Conservation (phyloP, 352 stramenopile species). For the Pythium grandisporangium region DNA sequence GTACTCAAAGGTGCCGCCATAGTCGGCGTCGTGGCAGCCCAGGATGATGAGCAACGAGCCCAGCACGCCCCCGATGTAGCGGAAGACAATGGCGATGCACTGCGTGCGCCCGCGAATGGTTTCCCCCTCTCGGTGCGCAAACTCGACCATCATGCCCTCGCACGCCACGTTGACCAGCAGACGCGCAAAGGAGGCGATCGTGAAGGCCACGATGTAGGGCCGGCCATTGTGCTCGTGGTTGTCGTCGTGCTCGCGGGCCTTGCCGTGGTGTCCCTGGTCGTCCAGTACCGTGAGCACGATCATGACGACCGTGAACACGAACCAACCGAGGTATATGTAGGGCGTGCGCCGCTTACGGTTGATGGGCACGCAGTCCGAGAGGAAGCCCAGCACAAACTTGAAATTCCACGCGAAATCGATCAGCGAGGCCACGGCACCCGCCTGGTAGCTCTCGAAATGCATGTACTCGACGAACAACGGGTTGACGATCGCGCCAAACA, state of each 20-base stretch:
- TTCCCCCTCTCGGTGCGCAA: slow-evolving; percentile 17
- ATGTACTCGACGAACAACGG: slow-evolving; percentile 15
- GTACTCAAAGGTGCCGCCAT: slow-evolving; percentile 11
- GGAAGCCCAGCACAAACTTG: slow-evolving; percentile 4
- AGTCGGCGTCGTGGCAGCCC: slow-evolving; percentile 7
- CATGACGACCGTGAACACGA: neutral
- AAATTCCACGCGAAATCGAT: slow-evolving; percentile 1
- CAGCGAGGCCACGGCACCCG: neutral
- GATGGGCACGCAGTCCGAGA: slow-evolving; percentile 6
- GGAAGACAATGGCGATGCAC: slow-evolving; percentile 7
- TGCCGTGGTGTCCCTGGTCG: too few species aligned
- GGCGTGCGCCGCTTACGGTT: slow-evolving; percentile 3
- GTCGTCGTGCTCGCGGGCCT: neutral
- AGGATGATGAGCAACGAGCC: slow-evolving; percentile 5
- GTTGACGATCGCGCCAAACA: slow-evolving; percentile 7
- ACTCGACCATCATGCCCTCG: slow-evolving; percentile 22
- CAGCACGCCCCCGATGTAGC: slow-evolving; percentile 12
- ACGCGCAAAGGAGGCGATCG: slow-evolving; percentile 14
- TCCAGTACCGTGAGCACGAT: neutral
- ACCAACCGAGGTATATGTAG: slow-evolving; percentile 7
- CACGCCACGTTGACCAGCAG: slow-evolving; percentile 12
- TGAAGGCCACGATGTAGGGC: slow-evolving; percentile 3
- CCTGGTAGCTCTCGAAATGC: slow-evolving; percentile 3
- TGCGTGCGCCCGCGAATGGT: slow-evolving; percentile 16
- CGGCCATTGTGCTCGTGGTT: neutral